Conservation (phyloP, 2,329 filamentous ascomycete species). For the Beauveria pseudobassiana region DNA sequence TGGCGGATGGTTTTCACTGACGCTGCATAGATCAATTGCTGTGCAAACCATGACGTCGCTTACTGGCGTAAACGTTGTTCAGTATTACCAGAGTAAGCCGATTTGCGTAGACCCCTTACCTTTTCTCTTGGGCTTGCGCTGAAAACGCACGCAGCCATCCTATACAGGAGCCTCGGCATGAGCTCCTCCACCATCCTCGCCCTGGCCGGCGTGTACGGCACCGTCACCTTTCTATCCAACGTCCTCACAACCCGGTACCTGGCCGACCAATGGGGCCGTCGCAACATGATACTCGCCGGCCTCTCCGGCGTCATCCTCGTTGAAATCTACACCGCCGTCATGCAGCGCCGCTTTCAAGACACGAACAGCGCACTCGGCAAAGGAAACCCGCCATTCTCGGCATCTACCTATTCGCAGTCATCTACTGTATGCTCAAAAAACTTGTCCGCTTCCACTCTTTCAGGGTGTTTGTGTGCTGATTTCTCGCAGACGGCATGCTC, state of each 20-base stretch:
- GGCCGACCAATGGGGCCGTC: slow-evolving; percentile 50
- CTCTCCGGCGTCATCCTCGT: slow-evolving; percentile 44
- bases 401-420: slow-evolving; percentile 51
- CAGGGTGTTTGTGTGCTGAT: background rate
- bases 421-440: slow-evolving; percentile 29
- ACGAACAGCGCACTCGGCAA: slow-evolving; percentile 48
- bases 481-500: slow-evolving; percentile 33
- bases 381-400: slow-evolving; percentile 50
- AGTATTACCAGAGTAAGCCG: slow-evolving; percentile 30
- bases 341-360: slow-evolving; percentile 49
- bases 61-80: slow-evolving; percentile 52
- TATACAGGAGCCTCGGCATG: slow-evolving; percentile 49
- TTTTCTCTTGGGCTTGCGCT: background rate
- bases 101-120: too few species aligned
- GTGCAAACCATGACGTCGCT: slow-evolving; percentile 51
- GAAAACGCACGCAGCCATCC: slow-evolving; percentile 24
- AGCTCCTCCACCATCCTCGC: slow-evolving; percentile 41
- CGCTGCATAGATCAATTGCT: slow-evolving; percentile 33
- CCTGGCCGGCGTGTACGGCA: slow-evolving; percentile 47
- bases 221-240: slow-evolving; percentile 43
- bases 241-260: slow-evolving; percentile 43
- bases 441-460: background rate
- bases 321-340: slow-evolving; percentile 51
- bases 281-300: slow-evolving; percentile 51
- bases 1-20: background rate